Evolutionary conservation across 352 stramenopile species (phyloP).

Genomic region (Pythium scleroteichum): DNA sequence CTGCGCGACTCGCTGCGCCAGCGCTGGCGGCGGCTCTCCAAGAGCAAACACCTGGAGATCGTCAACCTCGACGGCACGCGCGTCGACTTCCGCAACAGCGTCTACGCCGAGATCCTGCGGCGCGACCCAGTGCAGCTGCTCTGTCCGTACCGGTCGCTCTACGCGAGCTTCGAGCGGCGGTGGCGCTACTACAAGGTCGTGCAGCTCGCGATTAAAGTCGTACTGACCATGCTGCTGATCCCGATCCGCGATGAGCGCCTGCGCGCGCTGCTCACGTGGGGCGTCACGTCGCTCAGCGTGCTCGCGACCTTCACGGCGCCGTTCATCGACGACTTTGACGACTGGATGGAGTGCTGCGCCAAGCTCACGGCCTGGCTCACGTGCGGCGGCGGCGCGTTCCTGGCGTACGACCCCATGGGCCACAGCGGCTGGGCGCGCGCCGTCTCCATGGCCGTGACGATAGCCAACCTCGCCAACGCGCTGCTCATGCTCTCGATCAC

Average conservation of each 20-base stretch:
- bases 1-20: neutral
- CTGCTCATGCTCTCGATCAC: conserved; percentile 40
- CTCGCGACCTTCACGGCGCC: conserved; percentile 40
- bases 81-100: conserved; percentile 42
- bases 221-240: conserved; percentile 38
- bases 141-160: conserved; percentile 54
- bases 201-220: conserved; percentile 47
- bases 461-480: conserved; percentile 41
- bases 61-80: conserved; percentile 42
- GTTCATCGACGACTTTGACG: conserved; percentile 48
- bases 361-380: conserved; percentile 39
- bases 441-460: conserved; percentile 29
- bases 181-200: conserved; percentile 60
- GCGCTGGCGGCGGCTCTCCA: neutral
- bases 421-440: conserved; percentile 24
- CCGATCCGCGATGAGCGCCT: conserved; percentile 13
- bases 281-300: conserved; percentile 33
- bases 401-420: conserved; percentile 24
- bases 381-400: conserved; percentile 31
- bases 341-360: conserved; percentile 49
- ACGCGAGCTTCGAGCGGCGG: conserved; percentile 45
- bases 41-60: conserved; percentile 24
- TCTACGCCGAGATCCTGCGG: conserved; percentile 41
- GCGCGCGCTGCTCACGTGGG: conserved; percentile 23
- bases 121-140: conserved; percentile 40